Base-by-base conservation (phyloP, 345 rosid species). In the Noccaea bulbosa region DNA sequence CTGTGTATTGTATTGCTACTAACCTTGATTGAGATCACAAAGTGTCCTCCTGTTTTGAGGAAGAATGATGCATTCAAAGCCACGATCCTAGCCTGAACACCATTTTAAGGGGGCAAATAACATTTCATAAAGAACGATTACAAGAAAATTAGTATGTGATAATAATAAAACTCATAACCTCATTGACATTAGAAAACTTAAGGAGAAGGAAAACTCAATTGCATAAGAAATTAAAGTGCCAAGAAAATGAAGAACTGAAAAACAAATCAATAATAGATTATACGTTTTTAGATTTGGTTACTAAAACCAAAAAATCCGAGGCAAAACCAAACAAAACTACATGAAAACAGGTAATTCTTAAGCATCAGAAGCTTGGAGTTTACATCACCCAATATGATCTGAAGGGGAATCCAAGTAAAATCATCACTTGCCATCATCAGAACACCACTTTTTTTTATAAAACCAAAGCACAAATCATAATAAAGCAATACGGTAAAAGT, bases 1-100 rank as follows among this genome's bases (percentile, higher is more conserved):
- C 22, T 27, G 30, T 27, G 30, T 27, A 27, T 15, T 63, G 6
- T 20, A 34, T 14, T 15, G 38, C 34, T 45, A 76, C 87, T 12
- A 50, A 95, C 99, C 99, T 95, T 95, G 43, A 95, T 95, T 37
- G 99, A 95, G 52, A 95, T 95, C 8, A 95, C 99, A 80, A 95
- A 95, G 77, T 95, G 96, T 3, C 98, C 98, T 38, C 98, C 98
- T 33, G 99, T 47, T 78, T 95, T 95, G 39, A 95, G 85, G 34
- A 92, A 95, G 78, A 78, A 87, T 1, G 90, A 81, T 6, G 91
- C 96, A 79, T 92, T 95, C 69, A 95, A 74, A 5, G 96, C 99
- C 74, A 95, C 66, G 69, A 92, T 95, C 81, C 99, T 90, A 12
- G 99, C 99, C 97, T 92, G 92, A 20, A 41, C 0, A 15, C 16